These are phyloP conservation scores for Scalesia atractyloides DNA, from an alignment of 129 eudicot species.

Conservation along the genomic window DNA sequence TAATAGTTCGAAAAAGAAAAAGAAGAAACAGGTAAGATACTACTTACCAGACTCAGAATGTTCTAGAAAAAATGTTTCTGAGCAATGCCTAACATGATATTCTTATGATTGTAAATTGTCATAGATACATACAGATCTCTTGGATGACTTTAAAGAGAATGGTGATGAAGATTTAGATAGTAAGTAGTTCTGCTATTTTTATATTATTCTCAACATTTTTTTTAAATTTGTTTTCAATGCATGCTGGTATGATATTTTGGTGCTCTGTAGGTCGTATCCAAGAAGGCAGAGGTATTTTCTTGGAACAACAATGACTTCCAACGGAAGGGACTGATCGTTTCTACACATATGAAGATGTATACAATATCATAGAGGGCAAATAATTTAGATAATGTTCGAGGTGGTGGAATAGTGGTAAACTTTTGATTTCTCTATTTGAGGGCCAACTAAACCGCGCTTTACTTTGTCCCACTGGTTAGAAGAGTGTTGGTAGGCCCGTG, in stretches of 20 bases:
- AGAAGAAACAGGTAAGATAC: slow-evolving; percentile 68
- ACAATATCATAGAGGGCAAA: background rate
- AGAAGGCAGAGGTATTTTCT: slow-evolving; percentile 51
- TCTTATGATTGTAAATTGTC: slow-evolving; percentile 10
- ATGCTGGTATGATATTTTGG: background rate
- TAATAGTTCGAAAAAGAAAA: slow-evolving; percentile 85
- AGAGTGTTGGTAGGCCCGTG: too few species aligned
- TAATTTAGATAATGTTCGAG: background rate
- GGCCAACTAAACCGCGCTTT: too few species aligned
- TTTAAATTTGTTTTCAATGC: background rate
- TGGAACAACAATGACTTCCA: slow-evolving; percentile 58
- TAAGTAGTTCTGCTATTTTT: slow-evolving; percentile 14
- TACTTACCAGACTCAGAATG: too few species aligned
- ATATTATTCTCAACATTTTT: background rate
- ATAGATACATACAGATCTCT: slow-evolving; percentile 63
- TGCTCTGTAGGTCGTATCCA: slow-evolving; percentile 39
- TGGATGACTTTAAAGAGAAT: slow-evolving; percentile 67
- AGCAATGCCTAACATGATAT: background rate
- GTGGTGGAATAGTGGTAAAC: too few species aligned
- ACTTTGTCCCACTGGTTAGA: too few species aligned
- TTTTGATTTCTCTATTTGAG: too few species aligned
- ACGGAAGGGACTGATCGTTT: slow-evolving; percentile 80
- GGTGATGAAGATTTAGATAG: slow-evolving; percentile 59
- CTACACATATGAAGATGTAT: slow-evolving; percentile 71
- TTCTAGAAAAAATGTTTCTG: background rate